Conservation (phyloP, 192 early-diverging fungal genomes). For the Linnemannia schmuckeri region DNA sequence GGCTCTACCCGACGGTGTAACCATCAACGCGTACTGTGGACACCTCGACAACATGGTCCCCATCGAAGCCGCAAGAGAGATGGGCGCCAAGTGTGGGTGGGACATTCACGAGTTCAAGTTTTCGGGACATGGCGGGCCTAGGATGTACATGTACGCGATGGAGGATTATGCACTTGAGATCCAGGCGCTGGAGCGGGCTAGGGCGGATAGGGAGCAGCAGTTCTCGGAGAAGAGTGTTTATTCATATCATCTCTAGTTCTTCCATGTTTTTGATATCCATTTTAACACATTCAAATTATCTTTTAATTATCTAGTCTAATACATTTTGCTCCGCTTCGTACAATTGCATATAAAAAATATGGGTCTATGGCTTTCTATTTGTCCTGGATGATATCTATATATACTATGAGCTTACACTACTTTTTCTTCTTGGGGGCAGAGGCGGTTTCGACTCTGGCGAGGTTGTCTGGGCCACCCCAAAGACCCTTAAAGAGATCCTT, state of each 20-base stretch:
- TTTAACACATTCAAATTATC: not conserved
- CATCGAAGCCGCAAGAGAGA: conserved; percentile 40
- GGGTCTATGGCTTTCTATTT: conserved; percentile 8
- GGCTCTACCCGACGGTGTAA: conserved; percentile 10
- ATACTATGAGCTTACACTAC: not conserved
- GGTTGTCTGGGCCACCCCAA: conserved; percentile 49
- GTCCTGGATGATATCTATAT: not conserved
- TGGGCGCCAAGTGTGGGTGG: conserved; percentile 39
- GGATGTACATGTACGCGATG: conserved; percentile 48
- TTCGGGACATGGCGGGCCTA: conserved; percentile 47
- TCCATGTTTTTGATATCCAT: not conserved
- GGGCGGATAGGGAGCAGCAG: conserved; percentile 1
- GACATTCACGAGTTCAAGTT: conserved; percentile 43
- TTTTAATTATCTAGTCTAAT: not conserved
- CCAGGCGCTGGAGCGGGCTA: not conserved
- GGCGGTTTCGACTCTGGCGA: conserved; percentile 42
- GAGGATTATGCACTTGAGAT: conserved; percentile 43
- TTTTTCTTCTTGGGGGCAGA: conserved; percentile 31
- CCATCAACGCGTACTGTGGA: conserved; percentile 40
- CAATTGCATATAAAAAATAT: not conserved
- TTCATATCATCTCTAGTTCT: not conserved
- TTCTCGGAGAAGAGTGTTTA: conserved; percentile 8
- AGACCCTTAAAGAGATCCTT: conserved; percentile 46
- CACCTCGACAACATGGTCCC: conserved; percentile 42
- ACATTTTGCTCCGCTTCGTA: conserved; percentile 3